These are phyloP conservation scores for Stereocaulon alpinum DNA, from an alignment of 495 filamentous ascomycete species.

Conservation along the genomic window DNA sequence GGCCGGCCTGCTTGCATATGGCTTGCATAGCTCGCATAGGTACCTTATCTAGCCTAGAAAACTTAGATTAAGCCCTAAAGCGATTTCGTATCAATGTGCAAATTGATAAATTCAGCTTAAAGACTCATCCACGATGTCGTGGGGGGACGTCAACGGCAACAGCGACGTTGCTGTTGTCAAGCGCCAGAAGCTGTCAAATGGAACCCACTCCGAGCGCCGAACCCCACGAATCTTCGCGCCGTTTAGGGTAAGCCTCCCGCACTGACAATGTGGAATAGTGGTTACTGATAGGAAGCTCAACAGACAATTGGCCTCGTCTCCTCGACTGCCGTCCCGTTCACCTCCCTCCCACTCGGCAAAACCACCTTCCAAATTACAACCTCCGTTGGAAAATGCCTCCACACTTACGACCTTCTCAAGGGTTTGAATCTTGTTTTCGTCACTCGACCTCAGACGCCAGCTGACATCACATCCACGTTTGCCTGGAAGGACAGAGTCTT, in stretches of 20 bases:
- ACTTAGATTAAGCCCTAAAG: no score
- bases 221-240: constrained; percentile 79
- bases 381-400: constrained; percentile 75
- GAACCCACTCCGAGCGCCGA: constrained; percentile 23
- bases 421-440: constrained; percentile 88
- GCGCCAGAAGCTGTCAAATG: constrained; percentile 48
- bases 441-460: constrained; percentile 78
- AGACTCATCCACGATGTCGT: constrained; percentile 3
- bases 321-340: constrained; percentile 79
- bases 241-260: constrained; percentile 55
- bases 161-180: constrained; percentile 51
- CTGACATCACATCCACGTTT: constrained; percentile 69
- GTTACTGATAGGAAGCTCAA: constrained; percentile 9
- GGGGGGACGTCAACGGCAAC: constrained; percentile 5
- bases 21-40: no score
- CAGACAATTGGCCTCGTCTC: constrained; percentile 91
- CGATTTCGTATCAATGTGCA: no score
- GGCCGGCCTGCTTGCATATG: background rate
- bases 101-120: background rate
- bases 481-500: constrained; percentile 83
- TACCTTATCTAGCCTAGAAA: no score
- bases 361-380: constrained; percentile 96
- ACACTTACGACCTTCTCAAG: constrained; percentile 86
- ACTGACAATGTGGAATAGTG: background rate
- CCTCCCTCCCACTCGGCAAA: constrained; percentile 77